Evolutionary conservation across 1,139 yeast species (phyloP), one percentile per base, ranked within the genome.

Genomic region (Blastobotrys apis): DNA sequence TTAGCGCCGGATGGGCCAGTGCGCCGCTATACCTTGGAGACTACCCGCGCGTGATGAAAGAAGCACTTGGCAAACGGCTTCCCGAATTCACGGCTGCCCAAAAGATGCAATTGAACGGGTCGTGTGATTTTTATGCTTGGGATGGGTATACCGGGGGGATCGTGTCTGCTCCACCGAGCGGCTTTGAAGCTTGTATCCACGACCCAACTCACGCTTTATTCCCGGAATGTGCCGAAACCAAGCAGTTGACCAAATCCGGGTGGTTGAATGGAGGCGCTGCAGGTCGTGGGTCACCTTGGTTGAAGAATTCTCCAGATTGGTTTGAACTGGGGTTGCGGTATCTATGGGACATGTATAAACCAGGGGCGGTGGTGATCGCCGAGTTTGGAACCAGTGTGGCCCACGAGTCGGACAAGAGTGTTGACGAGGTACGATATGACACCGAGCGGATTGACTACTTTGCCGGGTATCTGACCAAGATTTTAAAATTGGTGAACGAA

Each of bases 321-420:
- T 50, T 53, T 44, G 48, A 48, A 9, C 31, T 35, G 17, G 50
- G 47, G 12, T 33, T 53, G 19, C 31, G 36, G n/a, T 52, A 45
- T 30, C 21, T 42, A 12, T 48, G 49, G 48, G 32, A 45, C n/a
- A 42, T 21, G 21, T 53, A 44, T 43, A 33, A 45, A 26, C 51
- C 51, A 12, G 26, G 21, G 3, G 54, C 43, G 25, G 33, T 49
- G 15, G 15, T 42, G 38, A 52, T 64, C 35, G 50, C 59, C 32
- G 69, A 66, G 51, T 61, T 62, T 49, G 69, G 70, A 5, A 59
- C 59, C 51, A 62, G 68, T 5, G 65, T 56, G 46, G 56, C 59
- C 54, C 51, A 55, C 45, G 70, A 66, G 50, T 47, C 48, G 10
- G 55, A 56, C 17, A 55, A 58, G 50, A 49, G 51, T 25, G 47